These are phyloP conservation scores for Saccharomycopsis fodiens DNA, from an alignment of 805 yeast species.

Conservation along the genomic window DNA sequence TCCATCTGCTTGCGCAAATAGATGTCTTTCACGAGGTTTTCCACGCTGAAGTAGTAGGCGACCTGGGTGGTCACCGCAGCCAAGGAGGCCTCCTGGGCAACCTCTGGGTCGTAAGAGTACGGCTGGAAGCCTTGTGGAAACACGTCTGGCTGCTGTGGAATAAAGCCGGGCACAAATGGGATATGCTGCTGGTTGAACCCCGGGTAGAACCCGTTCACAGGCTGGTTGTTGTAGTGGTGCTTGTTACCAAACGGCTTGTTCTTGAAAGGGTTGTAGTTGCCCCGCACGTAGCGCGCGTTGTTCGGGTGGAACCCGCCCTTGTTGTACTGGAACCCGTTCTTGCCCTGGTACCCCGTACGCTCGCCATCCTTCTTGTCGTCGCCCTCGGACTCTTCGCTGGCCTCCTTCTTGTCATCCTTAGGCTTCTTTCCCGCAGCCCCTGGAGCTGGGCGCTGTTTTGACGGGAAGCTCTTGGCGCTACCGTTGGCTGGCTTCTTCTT, in stretches of 20 bases:
- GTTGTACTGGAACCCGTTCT: slow-evolving; percentile 12
- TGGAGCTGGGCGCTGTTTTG: not conserved
- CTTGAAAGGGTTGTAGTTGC: slow-evolving; percentile 16
- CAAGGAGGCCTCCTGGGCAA: slow-evolving; percentile 4
- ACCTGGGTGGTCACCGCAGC: slow-evolving; percentile 44
- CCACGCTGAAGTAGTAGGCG: slow-evolving; percentile 84
- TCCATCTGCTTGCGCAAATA: slow-evolving; percentile 80
- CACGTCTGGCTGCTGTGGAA: slow-evolving; percentile 11
- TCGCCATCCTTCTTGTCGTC: slow-evolving; percentile 1
- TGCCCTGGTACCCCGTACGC: not conserved
- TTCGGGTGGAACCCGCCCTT: slow-evolving; percentile 21
- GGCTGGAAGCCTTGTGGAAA: not conserved
- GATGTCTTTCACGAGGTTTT: slow-evolving; percentile 79
- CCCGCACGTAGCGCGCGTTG: slow-evolving; percentile 8
- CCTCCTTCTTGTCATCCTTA: not conserved
- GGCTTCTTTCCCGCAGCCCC: not conserved
- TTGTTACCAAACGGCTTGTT: slow-evolving; percentile 5
- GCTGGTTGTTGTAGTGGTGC: slow-evolving; percentile 14
- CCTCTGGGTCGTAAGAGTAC: not conserved
- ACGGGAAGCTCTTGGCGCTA: not conserved
- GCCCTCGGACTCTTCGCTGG: not conserved
- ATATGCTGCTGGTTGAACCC: slow-evolving; percentile 7
- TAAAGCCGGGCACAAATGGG: slow-evolving; percentile 13
- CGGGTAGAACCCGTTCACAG: slow-evolving; percentile 9
- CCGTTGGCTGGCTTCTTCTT: slow-evolving; percentile 10